Conservation (phyloP, 192 early-diverging fungal genomes). For the Glomus cerebriforme region DNA sequence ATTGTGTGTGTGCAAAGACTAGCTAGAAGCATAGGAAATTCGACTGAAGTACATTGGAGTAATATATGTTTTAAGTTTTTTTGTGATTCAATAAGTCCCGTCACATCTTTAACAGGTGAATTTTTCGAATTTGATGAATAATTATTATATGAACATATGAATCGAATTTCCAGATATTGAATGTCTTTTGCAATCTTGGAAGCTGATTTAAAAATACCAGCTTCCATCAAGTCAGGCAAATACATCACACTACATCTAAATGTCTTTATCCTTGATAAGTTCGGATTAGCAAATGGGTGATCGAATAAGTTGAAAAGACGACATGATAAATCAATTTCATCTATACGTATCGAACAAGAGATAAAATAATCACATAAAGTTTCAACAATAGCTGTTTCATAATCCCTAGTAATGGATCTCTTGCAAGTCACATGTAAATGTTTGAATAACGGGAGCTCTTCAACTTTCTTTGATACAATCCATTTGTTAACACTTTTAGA, state of each 20-base stretch:
- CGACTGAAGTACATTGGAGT: not conserved
- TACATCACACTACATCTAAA: not conserved
- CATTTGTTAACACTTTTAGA: not conserved
- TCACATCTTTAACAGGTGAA: not conserved
- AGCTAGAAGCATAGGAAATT: not conserved
- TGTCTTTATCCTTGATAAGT: not conserved
- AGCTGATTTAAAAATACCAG: not conserved
- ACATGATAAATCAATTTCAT: not conserved
- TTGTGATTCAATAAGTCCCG: not conserved
- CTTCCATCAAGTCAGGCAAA: not conserved
- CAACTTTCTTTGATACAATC: not conserved
- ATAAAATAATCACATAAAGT: not conserved
- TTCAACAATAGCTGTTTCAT: not conserved
- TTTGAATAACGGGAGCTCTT: not conserved
- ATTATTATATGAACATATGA: not conserved
- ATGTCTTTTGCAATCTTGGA: not conserved
- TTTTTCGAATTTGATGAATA: not conserved
- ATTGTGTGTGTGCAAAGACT: not conserved
- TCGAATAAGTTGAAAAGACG: not conserved
- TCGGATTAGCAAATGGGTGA: not conserved
- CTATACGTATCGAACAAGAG: not conserved
- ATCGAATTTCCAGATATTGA: not conserved
- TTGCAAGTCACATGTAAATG: not conserved
- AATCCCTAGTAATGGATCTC: not conserved
- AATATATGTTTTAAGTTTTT: not conserved